These are phyloP conservation scores for Tubosaeta brunneosetosa DNA, from an alignment of 768 basidiomycete genomes.

Conservation along the genomic window DNA sequence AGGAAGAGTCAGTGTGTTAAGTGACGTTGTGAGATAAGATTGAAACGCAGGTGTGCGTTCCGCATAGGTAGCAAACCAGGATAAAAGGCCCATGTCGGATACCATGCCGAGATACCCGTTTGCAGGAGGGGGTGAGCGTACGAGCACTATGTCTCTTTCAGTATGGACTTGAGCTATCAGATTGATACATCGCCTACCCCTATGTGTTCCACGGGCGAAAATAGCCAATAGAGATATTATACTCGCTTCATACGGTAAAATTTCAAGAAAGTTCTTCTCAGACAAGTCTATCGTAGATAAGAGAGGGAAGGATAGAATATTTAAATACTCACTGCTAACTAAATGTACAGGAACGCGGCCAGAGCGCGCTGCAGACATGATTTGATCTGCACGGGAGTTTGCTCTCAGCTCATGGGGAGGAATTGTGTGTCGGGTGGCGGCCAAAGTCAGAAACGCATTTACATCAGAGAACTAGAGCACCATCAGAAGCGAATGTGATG, in stretches of 20 bases:
- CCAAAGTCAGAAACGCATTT: slow-evolving; percentile 82
- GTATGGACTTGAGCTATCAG: background rate
- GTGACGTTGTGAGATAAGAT: slow-evolving; percentile 46
- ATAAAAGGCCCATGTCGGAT: slow-evolving; percentile 66
- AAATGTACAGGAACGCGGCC: slow-evolving; percentile 71
- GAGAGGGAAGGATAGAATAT: background rate
- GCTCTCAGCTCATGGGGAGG: slow-evolving; percentile 54
- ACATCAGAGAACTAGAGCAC: slow-evolving; percentile 68
- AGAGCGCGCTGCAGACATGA: slow-evolving; percentile 67
- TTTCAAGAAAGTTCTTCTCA: slow-evolving; percentile 76
- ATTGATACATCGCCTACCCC: slow-evolving; percentile 44
- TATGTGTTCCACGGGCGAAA: slow-evolving; percentile 68
- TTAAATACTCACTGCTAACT: slow-evolving; percentile 61
- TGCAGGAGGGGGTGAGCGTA: slow-evolving; percentile 44
- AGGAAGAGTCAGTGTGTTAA: slow-evolving; percentile 54
- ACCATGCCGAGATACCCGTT: slow-evolving; percentile 62
- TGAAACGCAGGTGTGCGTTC: slow-evolving; percentile 36
- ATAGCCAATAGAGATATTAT: slow-evolving; percentile 57
- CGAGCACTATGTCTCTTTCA: slow-evolving; percentile 41
- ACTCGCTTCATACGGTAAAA: slow-evolving; percentile 57
- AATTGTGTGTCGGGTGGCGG: slow-evolving; percentile 72
- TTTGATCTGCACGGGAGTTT: slow-evolving; percentile 58
- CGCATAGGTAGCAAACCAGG: slow-evolving; percentile 61
- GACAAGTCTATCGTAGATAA: slow-evolving; percentile 56
- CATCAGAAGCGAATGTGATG: slow-evolving; percentile 6